Evolutionary conservation across 768 basidiomycete species (phyloP).

Genomic region (Lactarius pseudohatsudake): DNA sequence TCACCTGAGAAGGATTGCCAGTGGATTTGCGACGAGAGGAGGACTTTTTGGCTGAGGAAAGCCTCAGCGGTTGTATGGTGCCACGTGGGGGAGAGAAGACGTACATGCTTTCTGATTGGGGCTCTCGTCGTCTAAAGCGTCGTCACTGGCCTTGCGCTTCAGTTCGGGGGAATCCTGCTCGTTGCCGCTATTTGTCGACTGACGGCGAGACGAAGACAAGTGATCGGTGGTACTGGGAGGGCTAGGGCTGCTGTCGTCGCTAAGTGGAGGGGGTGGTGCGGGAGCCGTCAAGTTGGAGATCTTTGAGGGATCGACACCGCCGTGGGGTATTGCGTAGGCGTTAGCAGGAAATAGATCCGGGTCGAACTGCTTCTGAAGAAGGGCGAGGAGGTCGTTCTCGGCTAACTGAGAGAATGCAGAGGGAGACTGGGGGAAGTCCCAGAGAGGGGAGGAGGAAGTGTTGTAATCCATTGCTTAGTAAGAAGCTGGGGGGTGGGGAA

Average conservation of each 20-base stretch:
- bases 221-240: constrained; percentile 53
- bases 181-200: constrained; percentile 37
- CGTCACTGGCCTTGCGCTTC: constrained; percentile 75
- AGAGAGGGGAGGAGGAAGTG: constrained; percentile 49
- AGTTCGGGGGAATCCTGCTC: constrained; percentile 50
- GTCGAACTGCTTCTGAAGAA: constrained; percentile 76
- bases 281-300: constrained; percentile 51
- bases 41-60: constrained; percentile 30
- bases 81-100: constrained; percentile 34
- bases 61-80: background rate
- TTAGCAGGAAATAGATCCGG: constrained; percentile 31
- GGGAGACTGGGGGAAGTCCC: constrained; percentile 57
- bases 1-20: constrained; percentile 39
- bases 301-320: constrained; percentile 60
- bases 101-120: constrained; percentile 68
- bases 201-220: constrained; percentile 34
- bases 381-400: constrained; percentile 75
- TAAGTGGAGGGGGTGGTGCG: constrained; percentile 58
- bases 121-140: constrained; percentile 58
- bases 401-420: constrained; percentile 60
- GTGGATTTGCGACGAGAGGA: constrained; percentile 42
- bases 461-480: constrained; percentile 47
- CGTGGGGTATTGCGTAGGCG: constrained; percentile 36
- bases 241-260: constrained; percentile 77
- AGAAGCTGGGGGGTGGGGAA: background rate